Base-by-base conservation (phyloP, 192 early-diverging fungal genomes). In the Umbelopsis sp. region DNA sequence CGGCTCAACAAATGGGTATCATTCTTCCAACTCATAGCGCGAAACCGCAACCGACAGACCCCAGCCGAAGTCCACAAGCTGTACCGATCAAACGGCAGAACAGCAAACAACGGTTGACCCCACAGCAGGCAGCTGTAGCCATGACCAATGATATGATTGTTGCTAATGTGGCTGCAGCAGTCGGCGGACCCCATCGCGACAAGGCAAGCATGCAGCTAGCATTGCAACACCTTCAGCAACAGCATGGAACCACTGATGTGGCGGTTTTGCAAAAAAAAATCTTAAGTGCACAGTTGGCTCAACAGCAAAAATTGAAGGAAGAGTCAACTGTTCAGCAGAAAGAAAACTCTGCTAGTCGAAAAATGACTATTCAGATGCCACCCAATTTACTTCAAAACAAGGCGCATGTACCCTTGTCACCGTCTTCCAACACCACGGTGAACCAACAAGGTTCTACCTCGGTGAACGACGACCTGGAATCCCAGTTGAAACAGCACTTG, bases 131-230 rank as follows among this genome's bases (percentile, higher is more conserved):
- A 21, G 70, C 76, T 30, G 50, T 73, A 2, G 71, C 71, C 1
- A 78, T 78, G 76, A 55, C 71, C 15, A 78, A 68, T 41, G 68
- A 66, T 33, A 78, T 78, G 70, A 73, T 78, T 46, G 66, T 47
- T 21, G 76, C 76, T 5, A 73, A 69, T 70, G 61, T 78, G 27
- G 68, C 71, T 52, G 76, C 71, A 20, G 71, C 64, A 20, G 74
- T 69, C 5, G 68, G 52, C 5, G 45, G 27, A 22, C 35, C 48
- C 4, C 55, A 51, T 45, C 15, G 46, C n/a, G 61, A 69, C 47
- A 52, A 50, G 16, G 49, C 55, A 20, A 27, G 67, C 13, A 64
- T 69, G 67, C 68, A 69, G 27, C 30, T 69, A n/a, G 58, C 68
- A 5, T 49, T 69, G 13, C 21, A 58, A 37, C 37, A 47, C 18